A percentile compares a stretch with the other conserved stretches of the same genome.
Evolutionary conservation across 495 filamentous ascomycete genomes (phyloP).

Genomic region (Geopyxis carbonaria): DNA sequence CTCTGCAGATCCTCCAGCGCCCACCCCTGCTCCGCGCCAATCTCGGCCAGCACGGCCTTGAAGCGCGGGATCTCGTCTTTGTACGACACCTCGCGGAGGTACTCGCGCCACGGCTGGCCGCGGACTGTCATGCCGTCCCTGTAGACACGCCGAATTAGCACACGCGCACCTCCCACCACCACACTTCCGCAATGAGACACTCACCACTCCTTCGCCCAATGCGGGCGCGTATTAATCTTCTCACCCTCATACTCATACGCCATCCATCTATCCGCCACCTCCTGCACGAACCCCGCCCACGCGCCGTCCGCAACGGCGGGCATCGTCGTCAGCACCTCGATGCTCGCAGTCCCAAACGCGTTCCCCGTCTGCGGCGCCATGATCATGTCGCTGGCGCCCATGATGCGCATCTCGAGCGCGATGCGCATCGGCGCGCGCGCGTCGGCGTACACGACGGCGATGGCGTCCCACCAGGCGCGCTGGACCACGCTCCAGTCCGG

Average conservation of each 20-base stretch:
- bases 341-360: slow-evolving; percentile 30
- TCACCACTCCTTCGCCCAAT: slow-evolving; percentile 42
- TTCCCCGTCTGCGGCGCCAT: slow-evolving; percentile 38
- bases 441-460: slow-evolving; percentile 30
- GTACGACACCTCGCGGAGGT: slow-evolving; percentile 31
- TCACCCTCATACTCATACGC: slow-evolving; percentile 26
- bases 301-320: slow-evolving; percentile 28
- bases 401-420: slow-evolving; percentile 36
- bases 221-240: slow-evolving; percentile 31
- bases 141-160: background rate
- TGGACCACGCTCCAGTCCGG: slow-evolving; percentile 32
- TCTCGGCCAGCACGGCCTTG: slow-evolving; percentile 26
- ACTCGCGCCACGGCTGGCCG: slow-evolving; percentile 23
- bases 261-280: slow-evolving; percentile 32
- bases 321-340: slow-evolving; percentile 34
- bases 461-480: slow-evolving; percentile 37
- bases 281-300: slow-evolving; percentile 33
- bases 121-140: slow-evolving; percentile 22
- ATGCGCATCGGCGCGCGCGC: slow-evolving; percentile 30
- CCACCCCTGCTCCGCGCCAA: slow-evolving; percentile 34
- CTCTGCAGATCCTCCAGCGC: slow-evolving; percentile 27
- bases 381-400: slow-evolving; percentile 31
- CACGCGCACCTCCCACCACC: too few species aligned
- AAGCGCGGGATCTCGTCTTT: slow-evolving; percentile 32
- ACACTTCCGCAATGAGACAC: slow-evolving; percentile 1